These are phyloP conservation scores for Somion occarium DNA, from an alignment of 1,284 basidiomycete species.

Conservation along the genomic window DNA sequence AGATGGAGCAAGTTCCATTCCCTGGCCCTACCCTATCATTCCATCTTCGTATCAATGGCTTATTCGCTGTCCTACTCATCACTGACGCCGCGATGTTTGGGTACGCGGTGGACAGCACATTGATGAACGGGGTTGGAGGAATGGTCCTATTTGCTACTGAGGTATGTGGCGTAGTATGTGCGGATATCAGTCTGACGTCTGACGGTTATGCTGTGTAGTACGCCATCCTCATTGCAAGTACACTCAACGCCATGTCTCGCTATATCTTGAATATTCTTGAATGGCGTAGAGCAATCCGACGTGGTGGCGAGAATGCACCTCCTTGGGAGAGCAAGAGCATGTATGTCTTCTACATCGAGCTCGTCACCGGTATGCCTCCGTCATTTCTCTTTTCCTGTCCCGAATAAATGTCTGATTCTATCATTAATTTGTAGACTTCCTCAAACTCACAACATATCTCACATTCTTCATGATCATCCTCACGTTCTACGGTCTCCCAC, in stretches of 20 bases:
- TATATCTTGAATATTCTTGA: conserved; percentile 87
- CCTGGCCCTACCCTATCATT: conserved; percentile 80
- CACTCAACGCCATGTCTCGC: conserved; percentile 76
- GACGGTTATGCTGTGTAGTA: conserved; percentile 49
- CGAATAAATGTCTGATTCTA: conserved; percentile 10
- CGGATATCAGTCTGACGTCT: background rate
- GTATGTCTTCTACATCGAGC: conserved; percentile 93
- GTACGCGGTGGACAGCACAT: conserved; percentile 74
- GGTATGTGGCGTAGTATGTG: conserved; percentile 44
- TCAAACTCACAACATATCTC: conserved; percentile 90
- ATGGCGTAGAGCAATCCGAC: conserved; percentile 64
- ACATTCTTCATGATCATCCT: conserved; percentile 92
- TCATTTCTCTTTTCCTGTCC: conserved; percentile 5
- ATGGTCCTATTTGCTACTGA: conserved; percentile 96
- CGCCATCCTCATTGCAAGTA: conserved; percentile 83
- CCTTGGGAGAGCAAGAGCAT: conserved; percentile 98
- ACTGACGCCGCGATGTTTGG: conserved; percentile 73
- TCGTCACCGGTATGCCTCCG: conserved; percentile 69
- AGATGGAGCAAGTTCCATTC: conserved; percentile 97
- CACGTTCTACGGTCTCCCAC: conserved; percentile 90
- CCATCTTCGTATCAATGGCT: conserved; percentile 75
- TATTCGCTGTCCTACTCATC: conserved; percentile 68
- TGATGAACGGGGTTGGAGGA: conserved; percentile 78
- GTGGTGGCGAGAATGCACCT: conserved; percentile 84
- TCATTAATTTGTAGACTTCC: conserved; percentile 63